These are phyloP conservation scores for Panicum miliaceum DNA, from an alignment of 176 grass and related monocot genomes.

Conservation along the genomic window DNA sequence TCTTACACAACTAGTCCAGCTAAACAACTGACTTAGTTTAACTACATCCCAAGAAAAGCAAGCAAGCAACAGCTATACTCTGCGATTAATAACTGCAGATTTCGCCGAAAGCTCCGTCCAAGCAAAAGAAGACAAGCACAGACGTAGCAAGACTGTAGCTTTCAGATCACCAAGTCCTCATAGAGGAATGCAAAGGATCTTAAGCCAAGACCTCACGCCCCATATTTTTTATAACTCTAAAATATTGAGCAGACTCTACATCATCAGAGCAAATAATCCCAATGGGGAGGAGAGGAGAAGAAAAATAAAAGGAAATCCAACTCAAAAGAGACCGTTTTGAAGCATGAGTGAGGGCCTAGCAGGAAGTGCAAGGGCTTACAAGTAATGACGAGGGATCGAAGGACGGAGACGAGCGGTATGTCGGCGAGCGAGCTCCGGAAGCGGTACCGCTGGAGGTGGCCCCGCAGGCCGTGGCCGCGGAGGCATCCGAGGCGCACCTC, in stretches of 20 bases:
- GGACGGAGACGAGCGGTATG: conserved; percentile 81
- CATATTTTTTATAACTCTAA: conserved; percentile 23
- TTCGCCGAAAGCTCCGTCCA: conserved; percentile 29
- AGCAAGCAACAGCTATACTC: conserved; percentile 29
- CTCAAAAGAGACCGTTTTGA: neutral
- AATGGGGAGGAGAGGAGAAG: neutral
- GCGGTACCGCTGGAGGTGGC: conserved; percentile 54
- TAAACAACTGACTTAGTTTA: conserved; percentile 12
- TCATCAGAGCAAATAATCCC: conserved; percentile 2
- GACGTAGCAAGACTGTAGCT: conserved; percentile 39
- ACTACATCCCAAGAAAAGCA: conserved; percentile 15
- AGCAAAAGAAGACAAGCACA: conserved; percentile 32
- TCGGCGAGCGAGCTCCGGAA: conserved; percentile 87
- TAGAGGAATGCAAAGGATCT: conserved; percentile 42
- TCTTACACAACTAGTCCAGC: neutral
- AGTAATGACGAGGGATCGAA: conserved; percentile 77
- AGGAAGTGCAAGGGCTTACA: conserved; percentile 53
- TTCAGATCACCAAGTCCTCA: conserved; percentile 43
- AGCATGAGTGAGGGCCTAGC: conserved; percentile 6
- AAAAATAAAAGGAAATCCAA: neutral
- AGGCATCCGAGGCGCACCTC: conserved; percentile 64
- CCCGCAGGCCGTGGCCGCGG: conserved; percentile 49
- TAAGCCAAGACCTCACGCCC: conserved; percentile 15
- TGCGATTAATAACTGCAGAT: conserved; percentile 15
- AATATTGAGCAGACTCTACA: neutral